These are phyloP conservation scores for Solanum hybrid DNA, from an alignment of 305 asterid genomes.

Conservation along the genomic window DNA sequence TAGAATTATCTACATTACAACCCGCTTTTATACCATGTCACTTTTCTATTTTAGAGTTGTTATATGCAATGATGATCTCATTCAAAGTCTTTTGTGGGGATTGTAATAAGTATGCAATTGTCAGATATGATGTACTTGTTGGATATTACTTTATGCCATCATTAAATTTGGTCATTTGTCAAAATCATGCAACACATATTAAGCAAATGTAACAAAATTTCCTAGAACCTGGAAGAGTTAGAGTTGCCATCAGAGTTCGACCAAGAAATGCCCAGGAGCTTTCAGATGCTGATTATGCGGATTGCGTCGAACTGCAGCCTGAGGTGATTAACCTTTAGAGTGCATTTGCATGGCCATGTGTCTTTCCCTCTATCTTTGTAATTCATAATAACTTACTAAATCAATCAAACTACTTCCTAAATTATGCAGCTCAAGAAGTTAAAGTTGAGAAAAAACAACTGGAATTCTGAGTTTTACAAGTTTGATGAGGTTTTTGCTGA, in stretches of 20 bases:
- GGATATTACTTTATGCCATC: neutral
- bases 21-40: neutral
- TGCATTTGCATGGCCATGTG: neutral
- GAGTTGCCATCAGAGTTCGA: constrained; percentile 89
- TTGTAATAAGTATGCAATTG: neutral
- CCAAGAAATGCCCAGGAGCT: constrained; percentile 76
- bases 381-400: neutral
- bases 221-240: constrained; percentile 80
- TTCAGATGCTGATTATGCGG: constrained; percentile 63
- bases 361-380: neutral
- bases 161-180: neutral
- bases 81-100: neutral
- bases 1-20: neutral
- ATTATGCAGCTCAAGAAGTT: constrained; percentile 68
- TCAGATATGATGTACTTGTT: neutral
- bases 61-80: neutral
- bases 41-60: neutral
- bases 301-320: constrained; percentile 81
- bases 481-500: constrained; percentile 87
- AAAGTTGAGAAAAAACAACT: constrained; percentile 79
- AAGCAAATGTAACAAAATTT: constrained; percentile 6
- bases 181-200: constrained; percentile 1
- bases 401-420: neutral
- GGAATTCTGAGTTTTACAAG: constrained; percentile 72
- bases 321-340: constrained; percentile 43